Evolutionary conservation across 2,329 filamentous ascomycete species (phyloP).

Genomic region (Colletotrichum plurivorum): DNA sequence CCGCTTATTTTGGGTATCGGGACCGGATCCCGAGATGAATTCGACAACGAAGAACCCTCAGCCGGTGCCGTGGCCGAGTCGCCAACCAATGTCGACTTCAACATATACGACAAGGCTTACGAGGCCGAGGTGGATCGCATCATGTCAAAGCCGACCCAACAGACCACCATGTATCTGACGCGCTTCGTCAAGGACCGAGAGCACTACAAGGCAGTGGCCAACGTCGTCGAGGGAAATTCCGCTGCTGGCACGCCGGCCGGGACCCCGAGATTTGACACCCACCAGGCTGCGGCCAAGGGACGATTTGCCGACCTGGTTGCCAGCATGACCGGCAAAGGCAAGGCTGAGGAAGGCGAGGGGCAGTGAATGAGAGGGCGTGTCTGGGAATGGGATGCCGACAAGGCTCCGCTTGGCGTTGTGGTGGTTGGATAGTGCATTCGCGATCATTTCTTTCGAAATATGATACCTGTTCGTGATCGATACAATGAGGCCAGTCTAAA

Average conservation of each 20-base stretch:
- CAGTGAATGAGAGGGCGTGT: background rate
- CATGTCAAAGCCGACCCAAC: constrained; percentile 56
- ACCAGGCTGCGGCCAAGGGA: constrained; percentile 25
- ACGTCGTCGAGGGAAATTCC: constrained; percentile 51
- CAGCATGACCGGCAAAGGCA: constrained; percentile 28
- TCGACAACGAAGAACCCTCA: constrained; percentile 54
- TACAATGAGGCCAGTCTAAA: background rate
- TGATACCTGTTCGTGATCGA: constrained; percentile 30
- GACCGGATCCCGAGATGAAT: constrained; percentile 68
- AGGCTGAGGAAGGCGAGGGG: constrained; percentile 9
- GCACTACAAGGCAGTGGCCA: constrained; percentile 54
- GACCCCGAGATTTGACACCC: constrained; percentile 40
- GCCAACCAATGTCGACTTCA: constrained; percentile 85
- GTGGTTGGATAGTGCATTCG: background rate
- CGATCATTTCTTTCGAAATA: constrained; percentile 14
- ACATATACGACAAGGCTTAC: constrained; percentile 92
- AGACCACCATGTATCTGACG: constrained; percentile 64
- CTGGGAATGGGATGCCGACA: background rate
- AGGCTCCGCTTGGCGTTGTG: constrained; percentile 24
- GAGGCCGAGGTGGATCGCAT: constrained; percentile 86
- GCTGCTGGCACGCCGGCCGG: constrained; percentile 28
- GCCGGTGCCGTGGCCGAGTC: constrained; percentile 81
- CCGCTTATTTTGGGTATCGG: constrained; percentile 84
- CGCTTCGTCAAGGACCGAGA: constrained; percentile 62
- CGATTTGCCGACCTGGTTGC: constrained; percentile 38